Evolutionary conservation across 306 rosid genomes (phyloP).

Genomic region (Abrus precatorius): DNA sequence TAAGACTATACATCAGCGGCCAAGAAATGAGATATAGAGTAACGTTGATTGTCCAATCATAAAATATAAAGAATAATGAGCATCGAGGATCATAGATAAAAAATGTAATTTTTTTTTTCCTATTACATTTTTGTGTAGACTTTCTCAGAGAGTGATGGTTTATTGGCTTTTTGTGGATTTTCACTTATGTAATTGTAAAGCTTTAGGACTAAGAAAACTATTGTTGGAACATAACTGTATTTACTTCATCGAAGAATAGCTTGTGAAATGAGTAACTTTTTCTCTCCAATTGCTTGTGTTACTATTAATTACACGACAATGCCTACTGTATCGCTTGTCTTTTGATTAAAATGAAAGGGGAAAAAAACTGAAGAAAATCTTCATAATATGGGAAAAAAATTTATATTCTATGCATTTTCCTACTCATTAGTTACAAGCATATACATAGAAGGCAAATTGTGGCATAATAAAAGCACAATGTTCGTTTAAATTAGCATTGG

Average conservation of each 20-base stretch:
- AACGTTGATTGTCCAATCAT: constrained; percentile 54
- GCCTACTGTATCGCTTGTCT: neutral
- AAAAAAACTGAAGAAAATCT: neutral
- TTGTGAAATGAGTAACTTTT: constrained; percentile 42
- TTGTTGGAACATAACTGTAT: constrained; percentile 53
- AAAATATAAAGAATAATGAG: constrained; percentile 49
- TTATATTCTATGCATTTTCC: neutral
- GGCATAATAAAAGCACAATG: neutral
- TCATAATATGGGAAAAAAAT: neutral
- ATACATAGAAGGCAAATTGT: neutral
- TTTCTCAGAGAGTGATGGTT: constrained; percentile 51
- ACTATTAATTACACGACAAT: neutral
- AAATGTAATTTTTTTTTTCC: constrained; percentile 45
- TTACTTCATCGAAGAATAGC: constrained; percentile 35
- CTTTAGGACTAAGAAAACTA: constrained; percentile 48
- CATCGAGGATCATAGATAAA: constrained; percentile 42
- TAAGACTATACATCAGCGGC: constrained; percentile 46
- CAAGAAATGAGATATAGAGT: constrained; percentile 46
- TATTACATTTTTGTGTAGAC: constrained; percentile 35
- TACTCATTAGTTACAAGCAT: neutral
- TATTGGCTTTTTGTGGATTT: constrained; percentile 42
- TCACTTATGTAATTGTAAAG: constrained; percentile 60
- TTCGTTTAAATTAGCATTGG: neutral
- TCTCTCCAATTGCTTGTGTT: constrained; percentile 12
- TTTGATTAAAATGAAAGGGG: neutral